These are phyloP conservation scores for Calonectria pseudoreteaudii DNA, from an alignment of 2,329 filamentous ascomycete species.

Conservation along the genomic window DNA sequence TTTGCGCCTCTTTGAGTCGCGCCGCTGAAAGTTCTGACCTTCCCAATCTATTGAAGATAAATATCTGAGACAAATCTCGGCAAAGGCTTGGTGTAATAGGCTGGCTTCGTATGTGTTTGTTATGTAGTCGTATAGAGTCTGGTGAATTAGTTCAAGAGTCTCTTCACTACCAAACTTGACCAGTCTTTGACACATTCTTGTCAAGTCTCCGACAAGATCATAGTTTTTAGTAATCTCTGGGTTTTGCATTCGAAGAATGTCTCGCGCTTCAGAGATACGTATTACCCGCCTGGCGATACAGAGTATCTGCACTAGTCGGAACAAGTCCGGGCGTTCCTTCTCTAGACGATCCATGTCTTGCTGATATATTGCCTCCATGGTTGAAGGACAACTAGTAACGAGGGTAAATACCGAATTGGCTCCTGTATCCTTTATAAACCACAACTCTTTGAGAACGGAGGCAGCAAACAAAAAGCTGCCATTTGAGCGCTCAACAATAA, in stretches of 20 bases:
- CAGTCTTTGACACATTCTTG: slow-evolving; percentile 30
- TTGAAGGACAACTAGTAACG: slow-evolving; percentile 32
- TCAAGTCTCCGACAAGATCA: slow-evolving; percentile 31
- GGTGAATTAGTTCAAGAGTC: slow-evolving; percentile 35
- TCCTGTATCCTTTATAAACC: slow-evolving; percentile 35
- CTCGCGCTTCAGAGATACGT: slow-evolving; percentile 25
- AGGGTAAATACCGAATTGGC: slow-evolving; percentile 36
- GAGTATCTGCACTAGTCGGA: slow-evolving; percentile 31
- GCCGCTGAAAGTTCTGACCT: not conserved
- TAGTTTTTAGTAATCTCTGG: slow-evolving; percentile 30
- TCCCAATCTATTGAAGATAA: slow-evolving; percentile 27
- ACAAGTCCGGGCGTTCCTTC: slow-evolving; percentile 30
- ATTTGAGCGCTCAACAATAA: slow-evolving; percentile 36
- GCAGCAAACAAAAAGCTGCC: slow-evolving; percentile 36
- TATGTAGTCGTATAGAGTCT: slow-evolving; percentile 38
- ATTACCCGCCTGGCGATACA: slow-evolving; percentile 28
- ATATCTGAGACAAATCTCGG: slow-evolving; percentile 27
- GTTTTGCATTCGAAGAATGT: slow-evolving; percentile 33
- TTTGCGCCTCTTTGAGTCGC: not conserved
- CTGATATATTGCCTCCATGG: slow-evolving; percentile 38
- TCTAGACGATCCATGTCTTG: slow-evolving; percentile 36
- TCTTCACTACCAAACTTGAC: slow-evolving; percentile 30
- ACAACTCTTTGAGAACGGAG: slow-evolving; percentile 36
- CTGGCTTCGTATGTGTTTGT: slow-evolving; percentile 31
- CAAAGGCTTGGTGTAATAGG: slow-evolving; percentile 26